Evolutionary conservation across 2,329 filamentous ascomycete genomes (phyloP), one percentile per base, ranked within the genome.

Genomic region (Phialocephala subalpina): DNA sequence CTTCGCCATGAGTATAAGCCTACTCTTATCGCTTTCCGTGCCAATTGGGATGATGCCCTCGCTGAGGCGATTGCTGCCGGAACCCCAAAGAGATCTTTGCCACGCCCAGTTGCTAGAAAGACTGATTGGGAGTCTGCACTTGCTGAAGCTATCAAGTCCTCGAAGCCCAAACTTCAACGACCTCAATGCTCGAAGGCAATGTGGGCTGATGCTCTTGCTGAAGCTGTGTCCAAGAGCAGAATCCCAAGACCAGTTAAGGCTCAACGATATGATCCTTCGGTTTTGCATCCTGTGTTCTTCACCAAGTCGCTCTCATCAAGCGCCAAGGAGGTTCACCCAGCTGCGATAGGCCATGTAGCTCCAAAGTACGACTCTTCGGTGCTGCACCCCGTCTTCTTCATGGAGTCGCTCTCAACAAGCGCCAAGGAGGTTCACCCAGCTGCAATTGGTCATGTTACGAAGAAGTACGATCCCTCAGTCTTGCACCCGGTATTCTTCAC

Each of bases 401-500:
- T 68, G 0, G 45, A 64, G 6, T 65, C 63, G 14, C 59, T 70
- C 8, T 22, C 57, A 49, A 65, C 69, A 12, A 56, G n/a, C 3
- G 27, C 58, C 16, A 25, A 12, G 2, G 60, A 70, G 25, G 58
- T 72, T 35, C 72, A 72, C 38, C 70, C 70, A n/a, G 70, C 72
- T 55, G 70, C 70, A 0, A 65, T 69, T 29, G 70, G 70, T 20
- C 62, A 69, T 58, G 49, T 53, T 33, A 33, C 25, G 18, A 53
- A 42, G 40, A 20, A 22, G 4, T 70, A 70, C 29, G 65, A 73
- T 59, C 36, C 66, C 57, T 58, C 69, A 12, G 60, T 69, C 6
- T 49, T 67, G 20, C 72, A 73, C 60, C 72, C 72, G 3, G 72
- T 73, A 0, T 73, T 71, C 64, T 72, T 72, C 62, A 72, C 69